Conservation (phyloP, 495 filamentous ascomycete species). For the Astrocystis sublimbata region DNA sequence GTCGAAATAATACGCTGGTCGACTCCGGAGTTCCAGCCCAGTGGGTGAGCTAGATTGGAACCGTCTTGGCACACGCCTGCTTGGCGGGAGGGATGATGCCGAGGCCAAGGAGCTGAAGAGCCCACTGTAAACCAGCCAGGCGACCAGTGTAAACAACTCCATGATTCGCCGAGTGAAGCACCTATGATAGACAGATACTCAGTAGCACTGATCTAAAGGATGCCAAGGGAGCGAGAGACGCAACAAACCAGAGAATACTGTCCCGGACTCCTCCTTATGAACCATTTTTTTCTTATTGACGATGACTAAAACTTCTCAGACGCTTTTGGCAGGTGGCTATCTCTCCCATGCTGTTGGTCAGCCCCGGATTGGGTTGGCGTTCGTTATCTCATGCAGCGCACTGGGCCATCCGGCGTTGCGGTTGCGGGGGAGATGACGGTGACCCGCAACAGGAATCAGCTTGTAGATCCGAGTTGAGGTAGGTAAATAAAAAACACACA, state of each 20-base stretch:
- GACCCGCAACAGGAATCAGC: not conserved
- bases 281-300: not conserved
- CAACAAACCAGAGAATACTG: not conserved
- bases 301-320: slow-evolving; percentile 3
- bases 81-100: not conserved
- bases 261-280: not conserved
- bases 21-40: not conserved
- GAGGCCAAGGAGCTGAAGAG: slow-evolving; percentile 4
- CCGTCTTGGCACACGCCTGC: slow-evolving; percentile 9
- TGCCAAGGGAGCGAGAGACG: not conserved
- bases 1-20: slow-evolving; percentile 11
- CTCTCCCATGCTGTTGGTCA: not conserved
- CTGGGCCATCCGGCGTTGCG: not conserved
- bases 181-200: no score
- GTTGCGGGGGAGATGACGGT: not conserved
- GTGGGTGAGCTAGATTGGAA: not conserved
- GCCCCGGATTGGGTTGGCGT: not conserved
- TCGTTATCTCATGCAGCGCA: not conserved
- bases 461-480: not conserved
- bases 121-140: slow-evolving; percentile 11
- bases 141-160: slow-evolving; percentile 6
- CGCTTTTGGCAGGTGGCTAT: not conserved
- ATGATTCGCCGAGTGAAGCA: slow-evolving; percentile 3
- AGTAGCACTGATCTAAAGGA: not conserved
- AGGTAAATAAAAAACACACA: not conserved